Base-by-base conservation (phyloP, 352 stramenopile species). In the Phytophthora foliorum region DNA sequence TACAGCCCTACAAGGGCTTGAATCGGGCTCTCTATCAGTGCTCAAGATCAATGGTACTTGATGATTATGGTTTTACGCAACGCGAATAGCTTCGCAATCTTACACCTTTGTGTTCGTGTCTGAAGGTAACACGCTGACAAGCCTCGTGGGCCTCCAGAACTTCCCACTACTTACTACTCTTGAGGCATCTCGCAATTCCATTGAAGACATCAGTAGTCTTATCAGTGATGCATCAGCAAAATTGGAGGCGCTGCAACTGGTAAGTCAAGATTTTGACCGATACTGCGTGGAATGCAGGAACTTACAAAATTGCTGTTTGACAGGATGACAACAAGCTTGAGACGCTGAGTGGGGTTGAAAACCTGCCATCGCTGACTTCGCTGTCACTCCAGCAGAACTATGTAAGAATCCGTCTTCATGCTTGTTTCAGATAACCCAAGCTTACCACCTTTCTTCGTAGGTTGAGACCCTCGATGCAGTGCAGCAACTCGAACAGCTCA, bases 321-420 rank as follows among this genome's bases (percentile, higher is more conserved):
- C 39, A 94, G 87, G 81, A 84, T 50, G 83, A 92, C 25, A 95
- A 92, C 73, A 90, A 91, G 45, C 56, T 95, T 32, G 63, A 76
- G 11, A 82, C 53, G 2, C 51, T 93, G 8, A 74, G 66, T 8
- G 87, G 84, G 0, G 75, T 95, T 32, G 85, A 92, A 38, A 70
- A 59, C 6, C 57, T 93, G 5, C 17, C 69, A 7, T 68, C 65
- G 21, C 63, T 93, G n/a, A 73, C 27, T 3, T 81, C 75, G 0
- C 56, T 95, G 11, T 76, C 69, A 0, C 27, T 89, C n/a, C 72
- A 88, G 21, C 72, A 89, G 21, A 95, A 93, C 68, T 76, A 89
- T 58, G 84, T 92, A 25, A 22, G 17, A 9, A 24, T 8, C 3
- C 17, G 17, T 31, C 10, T 38, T 63, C 39, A 6, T 25, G 9